These are phyloP conservation scores for Chlamydomonas sp. DNA, from an alignment of 139 green algal genomes.

Conservation along the genomic window DNA sequence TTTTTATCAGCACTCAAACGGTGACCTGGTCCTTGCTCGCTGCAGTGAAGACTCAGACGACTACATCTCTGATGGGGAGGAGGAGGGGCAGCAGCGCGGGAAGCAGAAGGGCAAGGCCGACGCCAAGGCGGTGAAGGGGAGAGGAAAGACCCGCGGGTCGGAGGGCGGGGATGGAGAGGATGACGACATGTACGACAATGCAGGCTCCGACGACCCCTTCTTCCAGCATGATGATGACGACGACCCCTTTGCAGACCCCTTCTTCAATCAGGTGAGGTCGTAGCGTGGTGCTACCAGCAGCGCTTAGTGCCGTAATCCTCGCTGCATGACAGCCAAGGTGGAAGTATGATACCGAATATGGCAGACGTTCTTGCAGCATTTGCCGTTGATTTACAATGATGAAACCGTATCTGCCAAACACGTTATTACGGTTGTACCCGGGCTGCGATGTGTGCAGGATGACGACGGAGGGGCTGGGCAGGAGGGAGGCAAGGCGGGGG, in stretches of 20 bases:
- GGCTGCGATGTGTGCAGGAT: too few relatives aligned
- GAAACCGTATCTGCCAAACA: too few relatives aligned
- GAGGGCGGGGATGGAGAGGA: conserved; percentile 54
- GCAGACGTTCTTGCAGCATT: too few relatives aligned
- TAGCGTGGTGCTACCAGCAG: too few relatives aligned
- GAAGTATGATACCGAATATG: too few relatives aligned
- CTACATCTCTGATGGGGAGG: conserved; percentile 35
- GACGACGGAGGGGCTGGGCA: conserved; percentile 12
- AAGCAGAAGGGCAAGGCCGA: background rate
- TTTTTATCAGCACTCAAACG: background rate
- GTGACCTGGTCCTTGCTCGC: background rate
- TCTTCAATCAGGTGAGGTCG: conserved; percentile 70
- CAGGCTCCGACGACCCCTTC: conserved; percentile 86
- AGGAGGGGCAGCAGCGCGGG: conserved; percentile 1
- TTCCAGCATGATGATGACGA: conserved; percentile 70
- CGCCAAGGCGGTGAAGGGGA: background rate
- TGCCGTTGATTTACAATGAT: too few relatives aligned
- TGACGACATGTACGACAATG: conserved; percentile 54
- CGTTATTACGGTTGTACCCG: background rate
- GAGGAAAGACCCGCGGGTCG: too few relatives aligned
- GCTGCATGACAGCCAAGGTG: too few relatives aligned
- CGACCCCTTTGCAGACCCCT: conserved; percentile 86
- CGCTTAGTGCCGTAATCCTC: too few relatives aligned
- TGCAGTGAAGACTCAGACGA: conserved; percentile 41
- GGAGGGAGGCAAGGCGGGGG: conserved; percentile 12